Percentiles rank a stretch among this genome's conserved stretches.
Evolutionary conservation across 2,329 filamentous ascomycete genomes (phyloP).

Genomic region (Aspergillus neotritici): DNA sequence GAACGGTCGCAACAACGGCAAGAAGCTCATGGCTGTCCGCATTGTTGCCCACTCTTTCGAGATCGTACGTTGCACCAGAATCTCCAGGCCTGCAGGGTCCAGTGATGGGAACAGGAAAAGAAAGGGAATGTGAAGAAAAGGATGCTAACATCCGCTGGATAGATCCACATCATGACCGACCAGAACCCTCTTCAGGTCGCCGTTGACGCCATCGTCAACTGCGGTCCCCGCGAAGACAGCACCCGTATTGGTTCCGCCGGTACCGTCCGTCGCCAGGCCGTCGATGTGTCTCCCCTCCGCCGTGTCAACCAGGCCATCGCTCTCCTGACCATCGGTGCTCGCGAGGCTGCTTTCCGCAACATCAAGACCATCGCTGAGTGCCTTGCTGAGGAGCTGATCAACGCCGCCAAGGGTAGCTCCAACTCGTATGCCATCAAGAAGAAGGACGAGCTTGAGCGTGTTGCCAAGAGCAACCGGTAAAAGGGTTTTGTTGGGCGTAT

Average conservation of each 20-base stretch:
- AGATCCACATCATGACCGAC: constrained; percentile 99
- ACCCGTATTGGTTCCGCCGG: constrained; percentile 99
- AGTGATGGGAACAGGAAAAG: no score
- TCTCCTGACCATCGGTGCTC: constrained; percentile 97
- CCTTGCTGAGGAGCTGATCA: constrained; percentile 99
- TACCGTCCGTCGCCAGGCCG: constrained; percentile 99
- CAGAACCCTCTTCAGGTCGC: constrained; percentile 99
- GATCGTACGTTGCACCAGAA: constrained; percentile 66
- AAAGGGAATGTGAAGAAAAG: no score
- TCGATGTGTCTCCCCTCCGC: constrained; percentile 99
- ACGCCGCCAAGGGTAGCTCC: constrained; percentile 99
- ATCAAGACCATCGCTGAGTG: constrained; percentile 99
- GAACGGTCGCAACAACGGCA: constrained; percentile 99
- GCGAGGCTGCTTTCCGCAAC: constrained; percentile 99
- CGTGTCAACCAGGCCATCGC: constrained; percentile 99
- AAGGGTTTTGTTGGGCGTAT: constrained; percentile 40
- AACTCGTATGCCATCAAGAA: constrained; percentile 99
- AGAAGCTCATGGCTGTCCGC: constrained; percentile 99
- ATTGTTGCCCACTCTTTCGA: constrained; percentile 99
- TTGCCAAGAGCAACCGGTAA: constrained; percentile 99
- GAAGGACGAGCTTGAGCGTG: constrained; percentile 99
- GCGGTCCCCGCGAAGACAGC: constrained; percentile 98
- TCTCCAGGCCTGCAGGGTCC: no score
- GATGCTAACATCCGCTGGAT: constrained; percentile 10
- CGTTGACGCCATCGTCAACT: constrained; percentile 99